A percentile compares a stretch with the other conserved stretches of the same genome.
These are phyloP conservation scores for Eutrema yunnanense DNA, from an alignment of 345 rosid genomes.

Conservation along the genomic window DNA sequence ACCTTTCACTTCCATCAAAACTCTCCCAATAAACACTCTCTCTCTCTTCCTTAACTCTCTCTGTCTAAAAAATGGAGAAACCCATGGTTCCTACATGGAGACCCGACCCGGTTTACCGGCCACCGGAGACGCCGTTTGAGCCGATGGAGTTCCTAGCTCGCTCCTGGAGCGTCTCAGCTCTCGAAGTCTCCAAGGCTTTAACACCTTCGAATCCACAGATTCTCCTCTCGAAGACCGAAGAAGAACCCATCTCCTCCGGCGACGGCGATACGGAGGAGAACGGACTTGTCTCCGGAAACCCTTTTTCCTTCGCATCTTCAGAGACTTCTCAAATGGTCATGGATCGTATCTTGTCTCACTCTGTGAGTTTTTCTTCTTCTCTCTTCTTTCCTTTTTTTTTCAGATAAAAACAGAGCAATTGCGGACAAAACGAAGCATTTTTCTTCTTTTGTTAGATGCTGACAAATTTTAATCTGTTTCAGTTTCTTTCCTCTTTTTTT, in stretches of 20 bases:
- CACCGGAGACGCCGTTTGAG: conserved; percentile 83
- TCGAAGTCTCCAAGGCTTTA: conserved; percentile 71
- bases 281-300: conserved; percentile 70
- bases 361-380: conserved; percentile 49
- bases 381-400: not conserved
- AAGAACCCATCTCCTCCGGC: conserved; percentile 24
- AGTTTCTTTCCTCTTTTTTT: not conserved
- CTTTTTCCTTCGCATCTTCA: conserved; percentile 85
- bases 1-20: conserved; percentile 27
- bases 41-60: not conserved
- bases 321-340: conserved; percentile 98
- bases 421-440: conserved; percentile 19
- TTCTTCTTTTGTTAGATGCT: not conserved
- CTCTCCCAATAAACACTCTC: not conserved
- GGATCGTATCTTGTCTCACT: conserved; percentile 97
- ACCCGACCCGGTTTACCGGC: conserved; percentile 57
- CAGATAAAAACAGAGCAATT: conserved; percentile 24
- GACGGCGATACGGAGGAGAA: conserved; percentile 55
- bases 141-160: conserved; percentile 98
- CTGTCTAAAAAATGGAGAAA: conserved; percentile 42
- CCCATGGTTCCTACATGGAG: conserved; percentile 53
- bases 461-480: conserved; percentile 7
- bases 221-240: conserved; percentile 58
- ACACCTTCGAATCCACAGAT: conserved; percentile 49
- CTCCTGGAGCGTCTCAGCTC: conserved; percentile 92